These are phyloP conservation scores for Actinomucor elegans DNA, from an alignment of 371 early-diverging fungal genomes.

Conservation along the genomic window DNA sequence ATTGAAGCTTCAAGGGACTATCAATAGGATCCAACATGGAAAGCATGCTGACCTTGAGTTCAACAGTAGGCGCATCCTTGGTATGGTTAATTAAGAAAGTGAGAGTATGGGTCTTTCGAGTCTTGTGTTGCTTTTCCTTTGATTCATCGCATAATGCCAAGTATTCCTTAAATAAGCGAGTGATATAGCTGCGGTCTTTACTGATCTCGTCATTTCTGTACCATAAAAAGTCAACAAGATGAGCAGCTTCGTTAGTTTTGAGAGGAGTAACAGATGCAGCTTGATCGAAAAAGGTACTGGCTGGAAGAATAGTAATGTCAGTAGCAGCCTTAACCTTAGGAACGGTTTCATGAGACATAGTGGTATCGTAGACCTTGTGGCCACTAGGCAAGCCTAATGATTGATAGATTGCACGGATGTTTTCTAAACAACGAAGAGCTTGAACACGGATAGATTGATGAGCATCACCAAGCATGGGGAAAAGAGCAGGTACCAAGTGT, in stretches of 20 bases:
- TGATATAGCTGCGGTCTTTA: constrained; percentile 31
- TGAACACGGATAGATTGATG: constrained; percentile 57
- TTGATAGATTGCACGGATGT: constrained; percentile 46
- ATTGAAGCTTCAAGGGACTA: constrained; percentile 63
- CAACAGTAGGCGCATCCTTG: constrained; percentile 43
- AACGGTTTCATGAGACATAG: constrained; percentile 13
- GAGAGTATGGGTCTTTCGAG: constrained; percentile 37
- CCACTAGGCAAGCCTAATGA: constrained; percentile 26
- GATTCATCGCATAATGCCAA: constrained; percentile 23
- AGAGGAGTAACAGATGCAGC: constrained; percentile 51
- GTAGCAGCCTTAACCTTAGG: constrained; percentile 32
- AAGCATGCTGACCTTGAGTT: constrained; percentile 57
- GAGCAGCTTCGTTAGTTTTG: constrained; percentile 47
- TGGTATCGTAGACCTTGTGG: constrained; percentile 45
- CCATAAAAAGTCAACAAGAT: constrained; percentile 54
- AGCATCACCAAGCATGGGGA: constrained; percentile 61
- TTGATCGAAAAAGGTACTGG: constrained; percentile 45
- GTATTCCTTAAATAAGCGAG: constrained; percentile 28
- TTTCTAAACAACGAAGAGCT: constrained; percentile 55
- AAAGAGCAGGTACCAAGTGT: constrained; percentile 73
- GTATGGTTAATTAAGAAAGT: constrained; percentile 74
- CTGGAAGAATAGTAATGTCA: constrained; percentile 42
- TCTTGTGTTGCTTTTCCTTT: constrained; percentile 30
- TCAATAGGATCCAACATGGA: constrained; percentile 51
- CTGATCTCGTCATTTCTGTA: constrained; percentile 37